Base-by-base conservation (phyloP, 2,329 filamentous ascomycete genomes). In the Colletotrichum neosansevieriae region DNA sequence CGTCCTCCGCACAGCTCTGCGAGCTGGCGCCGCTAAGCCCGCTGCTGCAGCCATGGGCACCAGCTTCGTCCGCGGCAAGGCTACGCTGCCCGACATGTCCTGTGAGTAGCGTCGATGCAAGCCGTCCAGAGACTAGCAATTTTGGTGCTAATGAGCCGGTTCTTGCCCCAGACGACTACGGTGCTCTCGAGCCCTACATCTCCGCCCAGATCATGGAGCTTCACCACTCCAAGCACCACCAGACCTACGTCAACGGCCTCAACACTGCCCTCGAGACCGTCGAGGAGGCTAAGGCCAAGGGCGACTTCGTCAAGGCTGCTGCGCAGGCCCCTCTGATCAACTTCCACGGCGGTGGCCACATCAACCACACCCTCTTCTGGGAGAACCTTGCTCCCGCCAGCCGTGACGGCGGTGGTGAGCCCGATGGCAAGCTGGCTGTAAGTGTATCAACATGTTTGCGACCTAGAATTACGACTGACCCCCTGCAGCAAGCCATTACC, bases 161-260 rank as follows among this genome's bases (percentile, higher is more conserved):
- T 13, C 12, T 10, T n/a, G 36, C 36, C 21, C 3, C 73, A 97
- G 95, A 98, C 79, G 96, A 98, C 86, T 99, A 98, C 81, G 93
- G 92, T 78, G 96, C 94, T 59, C 94, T 99, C 75, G 96, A 99
- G 84, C 89, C 89, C 58, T 78, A 85, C 76, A 89, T 97, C 84
- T 94, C 92, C 56, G 92, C 92, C 79, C 89, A 96, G 83, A 97
- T 97, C 85, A 97, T 97, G 94, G 93, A 97, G 84, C 89, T 97
- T 51, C 94, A 97, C 86, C 92, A 97, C 88, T 91, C 88, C 83
- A 95, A 94, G 83, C 94, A 97, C 87, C 94, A 97, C 85, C 90
- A 95, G 82, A 94, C 94, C 76, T 97, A 97, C 80, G 93, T 97
- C 75, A 96, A 90, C 81, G 92, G 91, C 79, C 92, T 93, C 85